Base-by-base conservation (phyloP, 371 early-diverging fungal species). In the Cokeromyces recurvatus region DNA sequence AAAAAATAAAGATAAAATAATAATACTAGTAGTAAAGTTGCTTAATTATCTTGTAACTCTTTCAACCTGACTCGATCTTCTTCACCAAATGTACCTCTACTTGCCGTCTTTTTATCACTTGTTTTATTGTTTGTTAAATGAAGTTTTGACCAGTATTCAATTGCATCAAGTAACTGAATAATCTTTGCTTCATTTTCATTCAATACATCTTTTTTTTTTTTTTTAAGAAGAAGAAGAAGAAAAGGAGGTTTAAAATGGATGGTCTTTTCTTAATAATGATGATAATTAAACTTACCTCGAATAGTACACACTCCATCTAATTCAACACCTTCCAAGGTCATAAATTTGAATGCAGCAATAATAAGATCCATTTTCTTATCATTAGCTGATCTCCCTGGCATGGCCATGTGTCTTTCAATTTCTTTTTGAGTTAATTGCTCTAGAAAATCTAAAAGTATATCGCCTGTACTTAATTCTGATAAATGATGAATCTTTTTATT, bases 311-410 rank as follows among this genome's bases (percentile, higher is more conserved):
- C 46, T 1, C 77, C 78, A 37, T 79, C 78, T 1, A 78, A 64
- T 38, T 61, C 58, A 32, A 82, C 60, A 0, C 80, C 79, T 39
- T 77, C 79, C 1, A 68, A 59, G n/a, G 68, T 75, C 79, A 82
- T 77, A 43, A 78, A 82, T 41, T 78, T 71, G 64, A 79, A 79
- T n/a, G 68, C 80, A 7, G 78, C 62, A 44, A 77, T 63, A n/a
- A 80, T 60, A 38, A 69, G 72, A 48, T 82, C 82, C 39, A 82
- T 55, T 3, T 38, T 34, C 32, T 45, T 45, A 17, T 62, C 68
- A 65, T 71, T 24, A 38, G 41, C 51, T 49, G 67, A 40, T 19
- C 48, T 48, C 2, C 43, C 52, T 47, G 21, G 42, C 12, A 16
- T 58, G 38, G 23, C 38, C 15, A 23, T 42, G 21, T 35, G 46